Percentiles rank a stretch among this genome's conserved stretches.
Conservation (phyloP, 2,329 filamentous ascomycete genomes). For the Diaporthe capsici region DNA sequence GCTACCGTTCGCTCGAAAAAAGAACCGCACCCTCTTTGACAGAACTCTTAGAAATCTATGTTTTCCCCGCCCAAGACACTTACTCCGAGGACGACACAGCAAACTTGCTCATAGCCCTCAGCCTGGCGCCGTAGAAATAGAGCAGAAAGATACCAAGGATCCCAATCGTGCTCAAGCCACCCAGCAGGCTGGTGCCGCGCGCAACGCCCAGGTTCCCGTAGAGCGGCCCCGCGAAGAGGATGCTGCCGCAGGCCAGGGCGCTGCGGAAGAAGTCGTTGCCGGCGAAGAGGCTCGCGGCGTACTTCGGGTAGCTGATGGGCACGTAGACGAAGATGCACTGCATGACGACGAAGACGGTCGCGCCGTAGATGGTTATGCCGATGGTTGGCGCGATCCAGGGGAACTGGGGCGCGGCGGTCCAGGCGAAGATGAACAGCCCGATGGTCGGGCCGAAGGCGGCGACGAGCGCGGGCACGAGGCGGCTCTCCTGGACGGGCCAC, state of each 20-base stretch:
- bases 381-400: conserved; percentile 70
- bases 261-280: conserved; percentile 72
- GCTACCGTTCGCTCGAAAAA: not conserved
- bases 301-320: conserved; percentile 67
- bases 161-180: conserved; percentile 65
- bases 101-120: conserved; percentile 72
- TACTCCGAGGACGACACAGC: conserved; percentile 53
- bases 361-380: conserved; percentile 69
- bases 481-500: conserved; percentile 66
- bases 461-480: conserved; percentile 68
- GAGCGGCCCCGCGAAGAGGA: conserved; percentile 73
- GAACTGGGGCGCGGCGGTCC: conserved; percentile 65
- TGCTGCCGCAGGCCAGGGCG: conserved; percentile 70
- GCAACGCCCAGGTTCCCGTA: conserved; percentile 72
- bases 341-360: conserved; percentile 67
- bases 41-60: not conserved
- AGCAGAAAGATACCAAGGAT: conserved; percentile 72
- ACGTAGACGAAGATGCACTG: conserved; percentile 74
- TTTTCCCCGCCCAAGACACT: not conserved
- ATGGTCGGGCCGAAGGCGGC: conserved; percentile 67
- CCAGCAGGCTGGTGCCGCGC: conserved; percentile 69
- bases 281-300: conserved; percentile 72
- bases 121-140: conserved; percentile 67
- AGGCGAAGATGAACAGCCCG: conserved; percentile 73
- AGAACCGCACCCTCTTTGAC: not conserved